Conservation (phyloP, 306 rosid genomes). For the Mucuna pruriens region DNA sequence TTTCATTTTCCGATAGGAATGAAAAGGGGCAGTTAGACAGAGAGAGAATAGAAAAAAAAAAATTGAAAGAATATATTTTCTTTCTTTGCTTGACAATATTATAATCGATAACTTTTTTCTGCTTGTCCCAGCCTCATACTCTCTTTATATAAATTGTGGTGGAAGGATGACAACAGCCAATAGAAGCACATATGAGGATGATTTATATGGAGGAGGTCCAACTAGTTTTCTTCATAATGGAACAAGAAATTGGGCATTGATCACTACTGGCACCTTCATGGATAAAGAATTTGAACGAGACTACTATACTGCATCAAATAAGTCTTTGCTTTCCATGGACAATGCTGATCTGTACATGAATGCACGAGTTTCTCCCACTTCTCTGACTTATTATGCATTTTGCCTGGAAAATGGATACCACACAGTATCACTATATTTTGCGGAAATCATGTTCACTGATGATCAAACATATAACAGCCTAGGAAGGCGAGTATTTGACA, state of each 20-base stretch:
- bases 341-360: conserved; percentile 52
- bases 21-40: neutral
- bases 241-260: conserved; percentile 39
- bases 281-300: conserved; percentile 16
- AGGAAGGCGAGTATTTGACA: conserved; percentile 61
- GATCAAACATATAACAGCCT: conserved; percentile 43
- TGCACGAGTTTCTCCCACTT: conserved; percentile 62
- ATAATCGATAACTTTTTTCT: neutral
- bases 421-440: conserved; percentile 56
- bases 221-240: conserved; percentile 33
- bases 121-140: conserved; percentile 47
- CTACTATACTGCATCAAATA: neutral
- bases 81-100: neutral
- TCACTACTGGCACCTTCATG: conserved; percentile 44
- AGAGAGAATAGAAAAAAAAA: neutral
- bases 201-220: conserved; percentile 39
- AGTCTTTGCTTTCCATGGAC: conserved; percentile 32
- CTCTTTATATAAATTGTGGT: conserved; percentile 69
- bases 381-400: conserved; percentile 50
- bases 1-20: neutral
- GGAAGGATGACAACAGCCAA: conserved; percentile 40
- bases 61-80: neutral
- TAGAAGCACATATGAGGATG: conserved; percentile 49
- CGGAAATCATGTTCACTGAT: conserved; percentile 49
- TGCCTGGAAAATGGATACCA: conserved; percentile 60